A percentile compares a stretch with the other conserved stretches of the same genome.
phyloP scores from a whole-genome alignment of 2,329 filamentous ascomycete species.

The Arthrobotrys megalospora region DNA sequence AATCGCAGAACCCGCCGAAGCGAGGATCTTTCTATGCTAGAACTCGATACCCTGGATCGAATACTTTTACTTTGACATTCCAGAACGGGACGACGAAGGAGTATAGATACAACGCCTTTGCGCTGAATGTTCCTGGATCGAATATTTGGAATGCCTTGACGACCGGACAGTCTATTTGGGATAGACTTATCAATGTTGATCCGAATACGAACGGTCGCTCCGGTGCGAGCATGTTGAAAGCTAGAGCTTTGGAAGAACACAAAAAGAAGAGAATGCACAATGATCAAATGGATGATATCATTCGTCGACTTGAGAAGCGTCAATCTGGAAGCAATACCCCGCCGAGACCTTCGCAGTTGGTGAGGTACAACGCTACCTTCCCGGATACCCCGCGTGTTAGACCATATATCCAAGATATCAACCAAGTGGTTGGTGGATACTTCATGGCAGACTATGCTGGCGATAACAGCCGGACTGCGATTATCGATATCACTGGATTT shows the following conservation, averaged over 20 bases:
- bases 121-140: conserved; percentile 11
- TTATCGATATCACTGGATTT: conserved; percentile 57
- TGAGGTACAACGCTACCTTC: conserved; percentile 33
- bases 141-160: conserved; percentile 31
- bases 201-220: not conserved
- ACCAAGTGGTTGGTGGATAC: conserved; percentile 51
- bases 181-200: conserved; percentile 43
- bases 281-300: conserved; percentile 17
- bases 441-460: conserved; percentile 54
- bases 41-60: conserved; percentile 45
- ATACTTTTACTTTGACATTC: conserved; percentile 54
- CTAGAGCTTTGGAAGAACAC: conserved; percentile 32
- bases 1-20: conserved; percentile 55
- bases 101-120: conserved; percentile 37
- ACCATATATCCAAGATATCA: conserved; percentile 56
- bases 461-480: conserved; percentile 38
- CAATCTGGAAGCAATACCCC: conserved; percentile 35
- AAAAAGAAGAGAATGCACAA: conserved; percentile 26
- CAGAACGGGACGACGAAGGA: conserved; percentile 48
- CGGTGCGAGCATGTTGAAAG: conserved; percentile 7
- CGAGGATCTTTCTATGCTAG: conserved; percentile 25
- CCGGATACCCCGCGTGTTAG: conserved; percentile 49
- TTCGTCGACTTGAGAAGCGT: conserved; percentile 35
- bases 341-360: conserved; percentile 28
- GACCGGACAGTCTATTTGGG: conserved; percentile 39